Percentiles rank a stretch among this genome's conserved stretches.
These are phyloP conservation scores for Knufia petricola DNA, from an alignment of 2,329 filamentous ascomycete genomes.

Conservation along the genomic window DNA sequence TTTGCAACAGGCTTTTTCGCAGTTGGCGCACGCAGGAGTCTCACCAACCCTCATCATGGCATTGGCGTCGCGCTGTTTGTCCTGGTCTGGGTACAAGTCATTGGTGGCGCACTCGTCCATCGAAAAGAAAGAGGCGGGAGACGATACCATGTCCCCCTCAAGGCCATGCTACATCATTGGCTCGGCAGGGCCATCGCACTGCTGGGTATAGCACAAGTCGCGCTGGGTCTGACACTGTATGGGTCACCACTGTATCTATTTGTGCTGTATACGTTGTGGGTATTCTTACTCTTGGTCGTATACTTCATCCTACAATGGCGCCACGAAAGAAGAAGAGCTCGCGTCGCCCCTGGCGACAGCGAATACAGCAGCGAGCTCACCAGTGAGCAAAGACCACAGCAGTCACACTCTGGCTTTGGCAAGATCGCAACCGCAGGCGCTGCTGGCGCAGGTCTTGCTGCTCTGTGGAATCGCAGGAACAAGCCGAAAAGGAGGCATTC, in stretches of 20 bases:
- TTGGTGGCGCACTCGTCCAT: conserved; percentile 51
- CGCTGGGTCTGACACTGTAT: conserved; percentile 81
- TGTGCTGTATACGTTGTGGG: conserved; percentile 73
- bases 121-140: conserved; percentile 44
- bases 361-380: conserved; percentile 45
- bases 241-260: conserved; percentile 80
- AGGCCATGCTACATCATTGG: conserved; percentile 74
- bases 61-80: conserved; percentile 57
- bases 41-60: conserved; percentile 58
- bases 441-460: conserved; percentile 49
- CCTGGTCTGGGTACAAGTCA: conserved; percentile 48
- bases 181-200: conserved; percentile 67
- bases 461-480: conserved; percentile 32
- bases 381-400: conserved; percentile 32
- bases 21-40: conserved; percentile 49
- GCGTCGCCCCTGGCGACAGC: conserved; percentile 46
- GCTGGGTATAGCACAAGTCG: conserved; percentile 76
- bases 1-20: conserved; percentile 55
- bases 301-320: conserved; percentile 76
- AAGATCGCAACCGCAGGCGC: conserved; percentile 46
- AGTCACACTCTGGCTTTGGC: conserved; percentile 35
- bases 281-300: conserved; percentile 57
- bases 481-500: conserved; percentile 10
- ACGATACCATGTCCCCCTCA: conserved; percentile 46
- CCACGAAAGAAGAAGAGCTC: conserved; percentile 46